These are phyloP conservation scores for Fonsecaea pedrosoi DNA, from an alignment of 2,329 filamentous ascomycete genomes.

Conservation along the genomic window DNA sequence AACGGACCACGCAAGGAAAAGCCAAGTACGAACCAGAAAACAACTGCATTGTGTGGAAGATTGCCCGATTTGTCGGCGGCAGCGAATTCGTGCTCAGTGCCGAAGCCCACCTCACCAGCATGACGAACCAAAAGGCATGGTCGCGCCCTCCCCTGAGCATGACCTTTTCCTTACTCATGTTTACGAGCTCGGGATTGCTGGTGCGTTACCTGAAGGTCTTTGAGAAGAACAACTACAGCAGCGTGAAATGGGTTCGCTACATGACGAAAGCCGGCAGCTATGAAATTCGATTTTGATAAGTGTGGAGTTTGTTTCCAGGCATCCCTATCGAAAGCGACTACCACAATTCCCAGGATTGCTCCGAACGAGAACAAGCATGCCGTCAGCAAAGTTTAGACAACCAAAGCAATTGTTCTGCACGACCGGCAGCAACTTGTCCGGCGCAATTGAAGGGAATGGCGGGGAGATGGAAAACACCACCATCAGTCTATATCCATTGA, in stretches of 20 bases:
- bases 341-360: not conserved
- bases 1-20: constrained; percentile 92
- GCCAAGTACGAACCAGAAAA: constrained; percentile 98
- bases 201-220: constrained; percentile 98
- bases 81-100: constrained; percentile 94
- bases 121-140: constrained; percentile 99
- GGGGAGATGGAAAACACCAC: not conserved
- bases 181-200: constrained; percentile 89
- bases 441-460: not conserved
- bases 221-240: constrained; percentile 98
- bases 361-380: not conserved
- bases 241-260: constrained; percentile 98
- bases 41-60: constrained; percentile 99
- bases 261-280: constrained; percentile 98
- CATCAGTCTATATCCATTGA: not conserved
- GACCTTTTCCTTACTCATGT: constrained; percentile 95
- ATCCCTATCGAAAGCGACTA: not conserved
- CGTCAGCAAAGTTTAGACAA: not conserved
- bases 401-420: not conserved
- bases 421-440: not conserved
- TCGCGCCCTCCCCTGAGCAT: constrained; percentile 89
- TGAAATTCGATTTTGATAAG: constrained; percentile 76
- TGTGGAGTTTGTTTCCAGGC: not conserved
- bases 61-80: constrained; percentile 96
- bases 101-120: constrained; percentile 89